Evolutionary conservation across 192 early-diverging fungal genomes (phyloP), one percentile per base, ranked within the genome.

Genomic region (Entomortierella lignicola): DNA sequence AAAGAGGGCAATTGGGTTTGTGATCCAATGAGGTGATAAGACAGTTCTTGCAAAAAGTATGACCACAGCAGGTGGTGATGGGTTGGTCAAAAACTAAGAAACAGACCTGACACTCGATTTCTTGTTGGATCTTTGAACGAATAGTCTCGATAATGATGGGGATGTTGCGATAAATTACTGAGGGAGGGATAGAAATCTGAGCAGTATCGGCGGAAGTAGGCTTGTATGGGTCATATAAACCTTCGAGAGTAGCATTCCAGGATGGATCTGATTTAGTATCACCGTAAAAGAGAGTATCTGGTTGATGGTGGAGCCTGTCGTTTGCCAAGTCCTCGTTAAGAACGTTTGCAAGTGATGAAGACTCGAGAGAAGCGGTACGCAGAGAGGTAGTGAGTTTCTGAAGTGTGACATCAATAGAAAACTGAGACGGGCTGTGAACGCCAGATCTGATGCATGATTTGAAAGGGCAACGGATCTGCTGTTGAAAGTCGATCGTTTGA

Each of bases 101-200:
- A 66, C 92, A 93, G 21, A 93, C 77, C 12, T 81, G 75, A 66
- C 92, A 93, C 69, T 90, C 92, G 17, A 87, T 75, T 57, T 90
- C 88, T n/a, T 70, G 58, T 20, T 70, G 75, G 55, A 79, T 64
- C 54, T 61, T 79, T 37, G 57, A 26, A n/a, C 62, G 75, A 30
- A 79, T 50, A n/a, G 50, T 47, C 50, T 69, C 67, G 2, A 79
- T 43, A 43, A 79, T 55, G 6, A 23, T 37, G 11, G 62, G 32
- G 12, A 79, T 42, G 27, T 70, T 70, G 23, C 30, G 47, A 13
- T 70, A 69, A 29, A 77, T 25, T 15, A 48, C 77, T 34, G 30
- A 55, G 13, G n/a, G 54, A 29, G 51, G 41, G 10, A 50, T 18
- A 1, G 66, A 26, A 2, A 15, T 13, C 17, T 48, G 47, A 29